Evolutionary conservation across 495 filamentous ascomycete genomes (phyloP).

Genomic region (Aspergillus nanangensis): DNA sequence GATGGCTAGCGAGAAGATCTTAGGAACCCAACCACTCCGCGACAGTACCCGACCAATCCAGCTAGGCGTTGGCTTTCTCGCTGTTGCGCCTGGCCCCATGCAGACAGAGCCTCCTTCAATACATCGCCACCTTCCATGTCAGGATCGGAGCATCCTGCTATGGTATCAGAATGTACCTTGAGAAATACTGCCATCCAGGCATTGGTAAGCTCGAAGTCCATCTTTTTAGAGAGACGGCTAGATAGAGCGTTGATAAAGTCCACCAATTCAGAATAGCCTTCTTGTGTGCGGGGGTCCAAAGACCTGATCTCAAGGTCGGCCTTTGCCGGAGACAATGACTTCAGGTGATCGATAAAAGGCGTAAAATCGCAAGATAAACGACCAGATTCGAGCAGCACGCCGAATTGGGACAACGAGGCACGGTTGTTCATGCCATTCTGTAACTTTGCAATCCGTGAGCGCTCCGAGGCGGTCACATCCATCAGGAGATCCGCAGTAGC

Average conservation of each 20-base stretch:
- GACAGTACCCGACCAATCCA: conserved; percentile 76
- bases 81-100: conserved; percentile 66
- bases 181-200: conserved; percentile 96
- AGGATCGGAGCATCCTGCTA: conserved; percentile 41
- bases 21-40: conserved; percentile 84
- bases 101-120: conserved; percentile 48
- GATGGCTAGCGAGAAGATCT: conserved; percentile 60
- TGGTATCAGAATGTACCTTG: conserved; percentile 63
- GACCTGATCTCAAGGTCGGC: conserved; percentile 88
- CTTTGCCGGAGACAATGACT: conserved; percentile 70
- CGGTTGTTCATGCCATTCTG: conserved; percentile 18
- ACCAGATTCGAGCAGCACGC: conserved; percentile 45
- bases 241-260: conserved; percentile 76
- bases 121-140: conserved; percentile 27
- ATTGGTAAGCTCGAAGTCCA: conserved; percentile 89
- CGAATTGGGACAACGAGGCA: conserved; percentile 47
- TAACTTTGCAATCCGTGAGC: conserved; percentile 51
- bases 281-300: conserved; percentile 46
- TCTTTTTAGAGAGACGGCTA: conserved; percentile 53
- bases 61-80: conserved; percentile 66
- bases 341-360: conserved; percentile 68
- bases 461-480: conserved; percentile 19
- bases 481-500: conserved; percentile 35
- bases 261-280: conserved; percentile 50
- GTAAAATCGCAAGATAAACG: conserved; percentile 42